Conservation (phyloP, 2,329 filamentous ascomycete species). For the Cladosporium sp. region DNA sequence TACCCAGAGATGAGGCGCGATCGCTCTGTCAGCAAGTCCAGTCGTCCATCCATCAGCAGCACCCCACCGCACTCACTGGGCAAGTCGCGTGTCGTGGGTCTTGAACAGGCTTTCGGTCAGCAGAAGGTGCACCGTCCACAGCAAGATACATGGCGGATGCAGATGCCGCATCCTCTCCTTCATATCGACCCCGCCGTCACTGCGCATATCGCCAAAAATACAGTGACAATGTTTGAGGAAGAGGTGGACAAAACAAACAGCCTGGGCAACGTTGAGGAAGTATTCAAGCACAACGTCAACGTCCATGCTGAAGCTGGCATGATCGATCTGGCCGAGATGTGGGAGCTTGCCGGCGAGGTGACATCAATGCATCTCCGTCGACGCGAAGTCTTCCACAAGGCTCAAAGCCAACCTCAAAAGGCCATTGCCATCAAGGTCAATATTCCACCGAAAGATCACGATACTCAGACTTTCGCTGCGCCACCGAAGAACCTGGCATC, state of each 20-base stretch:
- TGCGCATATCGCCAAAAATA: constrained; percentile 5
- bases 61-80: constrained; percentile 9
- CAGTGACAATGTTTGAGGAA: constrained; percentile 32
- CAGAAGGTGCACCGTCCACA: constrained; percentile 30
- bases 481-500: constrained; percentile 4
- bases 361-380: constrained; percentile 9
- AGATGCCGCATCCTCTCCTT: constrained; percentile 16
- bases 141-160: constrained; percentile 25
- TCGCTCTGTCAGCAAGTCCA: constrained; percentile 14
- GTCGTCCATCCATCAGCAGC: constrained; percentile 15
- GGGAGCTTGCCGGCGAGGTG: constrained; percentile 9
- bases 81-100: constrained; percentile 3
- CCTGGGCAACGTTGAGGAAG: neutral
- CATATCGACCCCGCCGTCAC: constrained; percentile 6
- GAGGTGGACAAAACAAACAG: constrained; percentile 21
- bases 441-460: neutral
- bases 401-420: neutral
- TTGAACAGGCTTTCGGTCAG: constrained; percentile 23
- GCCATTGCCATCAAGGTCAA: constrained; percentile 3
- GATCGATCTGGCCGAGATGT: constrained; percentile 4
- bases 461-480: neutral
- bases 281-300: constrained; percentile 1
- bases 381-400: constrained; percentile 3
- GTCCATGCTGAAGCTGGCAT: constrained; percentile 6
- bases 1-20: constrained; percentile 14